Evolutionary conservation across 1,284 basidiomycete genomes (phyloP).

Genomic region (Malassezia arunalokei): DNA sequence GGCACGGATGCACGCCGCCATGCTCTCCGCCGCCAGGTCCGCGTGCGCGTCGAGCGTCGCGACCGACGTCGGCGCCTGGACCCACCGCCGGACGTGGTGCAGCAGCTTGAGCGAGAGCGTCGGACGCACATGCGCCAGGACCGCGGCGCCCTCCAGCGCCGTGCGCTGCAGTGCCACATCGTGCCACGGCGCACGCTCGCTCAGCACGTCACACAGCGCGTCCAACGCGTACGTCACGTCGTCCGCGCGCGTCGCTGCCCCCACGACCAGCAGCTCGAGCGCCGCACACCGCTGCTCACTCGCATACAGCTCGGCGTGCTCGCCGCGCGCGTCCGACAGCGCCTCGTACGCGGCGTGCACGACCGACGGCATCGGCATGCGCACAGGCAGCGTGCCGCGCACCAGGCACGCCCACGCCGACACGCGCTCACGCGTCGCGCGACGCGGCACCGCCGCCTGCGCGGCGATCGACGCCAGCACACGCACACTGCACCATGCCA

Average conservation of each 20-base stretch:
- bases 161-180: constrained; percentile 73
- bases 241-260: constrained; percentile 57
- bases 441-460: constrained; percentile 53
- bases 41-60: constrained; percentile 55
- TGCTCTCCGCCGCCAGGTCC: constrained; percentile 71
- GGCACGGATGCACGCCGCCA: constrained; percentile 74
- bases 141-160: constrained; percentile 65
- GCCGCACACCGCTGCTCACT: constrained; percentile 27
- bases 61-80: constrained; percentile 50
- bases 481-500: constrained; percentile 71
- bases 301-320: constrained; percentile 22
- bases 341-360: constrained; percentile 11
- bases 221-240: constrained; percentile 59
- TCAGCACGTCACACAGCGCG: constrained; percentile 63
- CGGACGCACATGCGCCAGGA: constrained; percentile 72
- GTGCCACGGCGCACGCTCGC: constrained; percentile 65
- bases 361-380: constrained; percentile 57
- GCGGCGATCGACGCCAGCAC: constrained; percentile 70
- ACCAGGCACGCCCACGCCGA: neutral
- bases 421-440: neutral
- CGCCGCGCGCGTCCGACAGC: neutral
- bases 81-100: constrained; percentile 69
- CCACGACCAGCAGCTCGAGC: constrained; percentile 76
- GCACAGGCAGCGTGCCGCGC: constrained; percentile 58
- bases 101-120: constrained; percentile 66